Evolutionary conservation across 148 eudicot species (phyloP).

Genomic region (Fagopyrum homotropicum): DNA sequence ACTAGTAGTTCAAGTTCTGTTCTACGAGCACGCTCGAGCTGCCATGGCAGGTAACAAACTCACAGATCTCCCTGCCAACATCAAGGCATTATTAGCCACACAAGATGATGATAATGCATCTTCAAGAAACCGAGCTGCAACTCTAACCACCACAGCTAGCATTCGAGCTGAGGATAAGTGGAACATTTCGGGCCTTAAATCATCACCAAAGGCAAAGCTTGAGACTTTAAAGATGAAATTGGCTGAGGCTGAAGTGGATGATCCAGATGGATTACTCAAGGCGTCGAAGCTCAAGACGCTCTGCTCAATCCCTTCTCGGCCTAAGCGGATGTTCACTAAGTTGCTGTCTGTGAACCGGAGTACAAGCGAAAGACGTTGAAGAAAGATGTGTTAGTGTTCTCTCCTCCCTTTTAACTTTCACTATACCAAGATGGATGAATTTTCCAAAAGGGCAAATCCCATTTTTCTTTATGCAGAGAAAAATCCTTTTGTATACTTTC

Average conservation of each 20-base stretch:
- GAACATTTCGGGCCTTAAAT: conserved; percentile 57
- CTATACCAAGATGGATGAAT: not conserved
- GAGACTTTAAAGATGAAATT: conserved; percentile 70
- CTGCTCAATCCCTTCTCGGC: conserved; percentile 53
- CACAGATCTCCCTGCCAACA: conserved; percentile 4
- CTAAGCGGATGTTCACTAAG: conserved; percentile 74
- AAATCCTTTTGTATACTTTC: not conserved
- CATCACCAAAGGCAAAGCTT: conserved; percentile 43
- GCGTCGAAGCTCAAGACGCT: conserved; percentile 40
- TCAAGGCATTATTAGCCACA: conserved; percentile 24
- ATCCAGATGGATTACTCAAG: conserved; percentile 30
- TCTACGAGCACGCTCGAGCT: conserved; percentile 73
- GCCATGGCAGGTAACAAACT: conserved; percentile 17
- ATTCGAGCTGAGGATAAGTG: conserved; percentile 61
- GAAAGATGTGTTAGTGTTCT: conserved; percentile 14
- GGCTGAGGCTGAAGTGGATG: conserved; percentile 63
- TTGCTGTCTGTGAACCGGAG: conserved; percentile 61
- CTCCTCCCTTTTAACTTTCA: not conserved
- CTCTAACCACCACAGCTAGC: conserved; percentile 18
- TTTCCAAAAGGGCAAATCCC: not conserved
- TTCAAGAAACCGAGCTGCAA: conserved; percentile 30
- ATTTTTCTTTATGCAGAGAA: not conserved
- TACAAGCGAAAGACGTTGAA: conserved; percentile 40
- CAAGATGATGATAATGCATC: conserved; percentile 32
- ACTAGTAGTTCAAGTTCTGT: conserved; percentile 81